Base-by-base conservation (phyloP, 129 eudicot genomes). In the Arctium lappa region DNA sequence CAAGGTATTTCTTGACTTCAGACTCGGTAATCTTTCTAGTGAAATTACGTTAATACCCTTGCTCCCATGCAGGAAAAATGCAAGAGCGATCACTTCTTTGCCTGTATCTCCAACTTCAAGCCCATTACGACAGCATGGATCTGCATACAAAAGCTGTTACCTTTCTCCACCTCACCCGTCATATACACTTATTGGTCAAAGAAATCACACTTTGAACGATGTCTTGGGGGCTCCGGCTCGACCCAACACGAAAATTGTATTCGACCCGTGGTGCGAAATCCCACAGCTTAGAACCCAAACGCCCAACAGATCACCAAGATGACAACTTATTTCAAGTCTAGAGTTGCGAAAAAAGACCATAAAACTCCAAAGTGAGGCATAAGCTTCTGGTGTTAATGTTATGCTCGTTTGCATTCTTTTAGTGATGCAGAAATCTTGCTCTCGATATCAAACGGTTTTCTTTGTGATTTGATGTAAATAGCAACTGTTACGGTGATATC, bases 51-150 rank as follows among this genome's bases (percentile, higher is more conserved):
- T 44, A 44, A 44, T 44, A 8, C 50, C 50, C 50, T 44, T 44
- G 12, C 50, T 8, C 12, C 13, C 12, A 1, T 44, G 50, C 89
- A 94, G 98, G 92, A 91, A 87, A 60, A 87, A 77, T 40, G 73
- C 92, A 66, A 89, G 97, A 84, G 79, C 91, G 33, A 92, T 92
- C 40, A 85, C 92, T 68, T 94, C 98, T 31, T 85, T 94, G 89
- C 98, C 98, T 3, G 98, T 92, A 38, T 94, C 98, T 42, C 98
- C 98, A 18, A 76, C 85, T 16, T 89, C 98, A 29, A 94, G 98
- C 73, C 98, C 97, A 0, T 68, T 90, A 33, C 79, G 95, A 62
- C 92, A 83, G 33, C 53, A 86, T 44, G 97, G 88, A 72, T 73
- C 89, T 3, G 85, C 87, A 22, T 86, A 81, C 79, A 87, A 72